Percentiles rank a stretch among this genome's conserved stretches.
phyloP scores from a whole-genome alignment of 768 basidiomycete species.

The Trametes coccinea region DNA sequence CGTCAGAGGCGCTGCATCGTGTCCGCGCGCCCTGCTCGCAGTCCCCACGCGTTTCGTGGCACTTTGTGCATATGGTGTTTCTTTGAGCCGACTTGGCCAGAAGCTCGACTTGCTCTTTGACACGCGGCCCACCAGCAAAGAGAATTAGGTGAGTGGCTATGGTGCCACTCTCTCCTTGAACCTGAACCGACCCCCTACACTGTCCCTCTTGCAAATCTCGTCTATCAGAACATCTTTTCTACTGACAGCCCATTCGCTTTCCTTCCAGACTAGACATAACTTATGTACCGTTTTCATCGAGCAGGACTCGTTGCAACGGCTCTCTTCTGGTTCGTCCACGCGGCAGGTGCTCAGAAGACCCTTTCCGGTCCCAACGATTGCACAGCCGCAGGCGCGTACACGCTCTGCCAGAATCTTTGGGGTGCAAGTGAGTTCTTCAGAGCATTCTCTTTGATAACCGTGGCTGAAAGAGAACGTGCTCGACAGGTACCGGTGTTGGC shows the following conservation, averaged over 20 bases:
- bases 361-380: constrained; percentile 15
- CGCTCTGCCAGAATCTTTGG: constrained; percentile 61
- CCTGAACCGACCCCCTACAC: too few relatives aligned
- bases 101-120: not conserved
- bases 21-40: not conserved
- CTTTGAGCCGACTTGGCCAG: not conserved
- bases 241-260: not conserved
- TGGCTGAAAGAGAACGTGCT: not conserved
- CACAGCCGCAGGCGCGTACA: constrained; percentile 43
- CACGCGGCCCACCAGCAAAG: not conserved
- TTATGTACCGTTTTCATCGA: constrained; percentile 1
- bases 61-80: not conserved
- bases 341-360: not conserved
- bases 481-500: constrained; percentile 45
- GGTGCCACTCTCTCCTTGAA: too few relatives aligned
- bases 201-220: too few relatives aligned
- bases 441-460: not conserved
- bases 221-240: too few relatives aligned
- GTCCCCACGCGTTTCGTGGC: not conserved
- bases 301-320: not conserved
- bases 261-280: not conserved
- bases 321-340: not conserved
- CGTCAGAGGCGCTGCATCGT: not conserved
- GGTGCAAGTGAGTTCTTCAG: constrained; percentile 36
- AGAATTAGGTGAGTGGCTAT: not conserved